These are phyloP conservation scores for Hippophae tibetana DNA, from an alignment of 306 rosid species.

Conservation along the genomic window DNA sequence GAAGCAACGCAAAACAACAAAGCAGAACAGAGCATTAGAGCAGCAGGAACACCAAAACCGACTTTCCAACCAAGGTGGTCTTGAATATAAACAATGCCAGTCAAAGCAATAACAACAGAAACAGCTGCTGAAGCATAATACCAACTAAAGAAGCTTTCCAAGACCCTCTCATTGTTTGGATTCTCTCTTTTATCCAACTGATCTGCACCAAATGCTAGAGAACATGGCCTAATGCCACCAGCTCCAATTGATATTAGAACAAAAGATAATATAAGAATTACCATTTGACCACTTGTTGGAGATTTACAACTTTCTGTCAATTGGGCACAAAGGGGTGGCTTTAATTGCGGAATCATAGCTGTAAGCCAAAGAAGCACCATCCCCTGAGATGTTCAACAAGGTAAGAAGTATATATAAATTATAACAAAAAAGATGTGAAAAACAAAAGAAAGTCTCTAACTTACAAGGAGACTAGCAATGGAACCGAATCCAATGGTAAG, in stretches of 20 bases:
- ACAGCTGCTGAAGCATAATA: slow-evolving; percentile 45
- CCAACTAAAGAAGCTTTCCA: slow-evolving; percentile 53
- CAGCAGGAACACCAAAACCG: slow-evolving; percentile 60
- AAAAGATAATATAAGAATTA: slow-evolving; percentile 25
- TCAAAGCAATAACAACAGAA: slow-evolving; percentile 36
- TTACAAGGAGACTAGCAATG: slow-evolving; percentile 42
- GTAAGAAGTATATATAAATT: background rate
- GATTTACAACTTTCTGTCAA: slow-evolving; percentile 27
- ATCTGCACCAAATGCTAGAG: slow-evolving; percentile 61
- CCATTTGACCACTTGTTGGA: slow-evolving; percentile 35
- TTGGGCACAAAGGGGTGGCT: slow-evolving; percentile 40
- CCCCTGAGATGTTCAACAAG: slow-evolving; percentile 32
- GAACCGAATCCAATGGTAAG: slow-evolving; percentile 48
- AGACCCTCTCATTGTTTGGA: slow-evolving; percentile 31
- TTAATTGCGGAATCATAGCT: slow-evolving; percentile 39
- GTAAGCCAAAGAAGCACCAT: slow-evolving; percentile 46
- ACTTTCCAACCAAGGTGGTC: slow-evolving; percentile 56
- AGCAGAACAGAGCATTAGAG: slow-evolving; percentile 41
- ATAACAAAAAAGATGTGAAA: background rate
- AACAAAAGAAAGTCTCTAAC: background rate
- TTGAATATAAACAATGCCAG: slow-evolving; percentile 45
- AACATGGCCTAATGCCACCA: slow-evolving; percentile 48
- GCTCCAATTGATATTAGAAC: slow-evolving; percentile 46
- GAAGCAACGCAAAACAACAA: slow-evolving; percentile 37
- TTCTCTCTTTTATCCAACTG: slow-evolving; percentile 33